Percentiles rank a stretch among this genome's conserved stretches.
These are phyloP conservation scores for Penicillium paneum DNA, from an alignment of 2,329 filamentous ascomycete species.

Conservation along the genomic window DNA sequence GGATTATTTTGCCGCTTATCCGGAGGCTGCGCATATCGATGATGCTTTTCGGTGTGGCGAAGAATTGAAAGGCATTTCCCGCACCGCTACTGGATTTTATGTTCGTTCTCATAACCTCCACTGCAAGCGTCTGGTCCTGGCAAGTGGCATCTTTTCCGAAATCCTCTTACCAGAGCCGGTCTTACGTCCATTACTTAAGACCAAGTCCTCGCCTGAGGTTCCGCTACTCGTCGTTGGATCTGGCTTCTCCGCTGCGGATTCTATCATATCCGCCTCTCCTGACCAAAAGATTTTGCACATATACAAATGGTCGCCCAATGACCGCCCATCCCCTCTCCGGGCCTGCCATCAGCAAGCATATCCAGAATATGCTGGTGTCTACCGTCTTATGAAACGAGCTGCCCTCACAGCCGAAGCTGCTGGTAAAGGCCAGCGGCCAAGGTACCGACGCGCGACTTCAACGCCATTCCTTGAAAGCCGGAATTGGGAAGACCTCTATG, in stretches of 20 bases:
- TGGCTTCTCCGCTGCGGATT: constrained; percentile 61
- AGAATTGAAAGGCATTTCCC: constrained; percentile 44
- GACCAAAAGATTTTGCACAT: constrained; percentile 53
- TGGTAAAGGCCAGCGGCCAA: constrained; percentile 23
- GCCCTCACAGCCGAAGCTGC: constrained; percentile 25
- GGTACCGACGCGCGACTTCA: constrained; percentile 36
- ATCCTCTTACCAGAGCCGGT: constrained; percentile 51
- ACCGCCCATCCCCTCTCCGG: constrained; percentile 55
- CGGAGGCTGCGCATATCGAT: constrained; percentile 51
- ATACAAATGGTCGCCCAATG: constrained; percentile 58
- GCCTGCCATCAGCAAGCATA: constrained; percentile 61
- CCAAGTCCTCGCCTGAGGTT: constrained; percentile 24
- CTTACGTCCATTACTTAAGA: constrained; percentile 46
- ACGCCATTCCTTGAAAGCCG: constrained; percentile 48
- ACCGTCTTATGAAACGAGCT: constrained; percentile 59
- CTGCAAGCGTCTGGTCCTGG: constrained; percentile 57
- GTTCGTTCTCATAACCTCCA: constrained; percentile 51
- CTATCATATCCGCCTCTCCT: constrained; percentile 51
- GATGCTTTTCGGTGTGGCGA: constrained; percentile 46
- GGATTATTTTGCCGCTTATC: constrained; percentile 55
- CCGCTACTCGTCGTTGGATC: constrained; percentile 59
- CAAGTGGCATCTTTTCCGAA: constrained; percentile 58
- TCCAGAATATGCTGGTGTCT: constrained; percentile 60
- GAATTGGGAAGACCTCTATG: constrained; percentile 52
- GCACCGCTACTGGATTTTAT: constrained; percentile 48